These are phyloP conservation scores for Smittium culicis DNA, from an alignment of 371 early-diverging fungal species.

Conservation along the genomic window DNA sequence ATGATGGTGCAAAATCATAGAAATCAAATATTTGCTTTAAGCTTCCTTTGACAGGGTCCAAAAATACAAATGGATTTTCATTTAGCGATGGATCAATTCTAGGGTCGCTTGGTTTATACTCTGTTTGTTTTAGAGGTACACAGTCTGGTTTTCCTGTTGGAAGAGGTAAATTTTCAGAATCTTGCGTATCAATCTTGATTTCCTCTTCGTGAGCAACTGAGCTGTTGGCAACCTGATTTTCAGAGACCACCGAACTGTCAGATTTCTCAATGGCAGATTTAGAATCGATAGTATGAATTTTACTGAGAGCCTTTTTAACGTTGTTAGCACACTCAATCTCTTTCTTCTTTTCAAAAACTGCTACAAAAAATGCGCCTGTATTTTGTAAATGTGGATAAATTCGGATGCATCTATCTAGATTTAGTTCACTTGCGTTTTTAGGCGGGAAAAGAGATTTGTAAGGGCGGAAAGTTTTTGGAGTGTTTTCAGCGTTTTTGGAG, in stretches of 20 bases:
- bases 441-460: slow-evolving; percentile 57
- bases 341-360: slow-evolving; percentile 79
- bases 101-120: slow-evolving; percentile 34
- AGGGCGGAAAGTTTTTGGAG: background rate
- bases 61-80: slow-evolving; percentile 66
- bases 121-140: slow-evolving; percentile 15
- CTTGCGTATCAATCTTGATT: background rate
- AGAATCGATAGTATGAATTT: slow-evolving; percentile 10
- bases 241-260: background rate
- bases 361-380: slow-evolving; percentile 99
- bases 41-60: slow-evolving; percentile 40
- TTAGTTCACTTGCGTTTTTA: slow-evolving; percentile 44
- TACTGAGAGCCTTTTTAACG: background rate
- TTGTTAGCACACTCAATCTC: slow-evolving; percentile 16
- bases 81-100: slow-evolving; percentile 36
- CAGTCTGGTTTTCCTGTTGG: background rate
- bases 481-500: slow-evolving; percentile 12
- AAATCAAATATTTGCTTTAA: slow-evolving; percentile 41
- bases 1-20: slow-evolving; percentile 51
- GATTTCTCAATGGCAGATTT: slow-evolving; percentile 13
- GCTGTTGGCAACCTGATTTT: background rate
- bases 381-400: slow-evolving; percentile 93
- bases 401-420: slow-evolving; percentile 72
- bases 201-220: background rate
- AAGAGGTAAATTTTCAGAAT: slow-evolving; percentile 3